Evolutionary conservation across 768 basidiomycete species (phyloP), one percentile per base, ranked within the genome.

Genomic region (Filobasidium floriforme): DNA sequence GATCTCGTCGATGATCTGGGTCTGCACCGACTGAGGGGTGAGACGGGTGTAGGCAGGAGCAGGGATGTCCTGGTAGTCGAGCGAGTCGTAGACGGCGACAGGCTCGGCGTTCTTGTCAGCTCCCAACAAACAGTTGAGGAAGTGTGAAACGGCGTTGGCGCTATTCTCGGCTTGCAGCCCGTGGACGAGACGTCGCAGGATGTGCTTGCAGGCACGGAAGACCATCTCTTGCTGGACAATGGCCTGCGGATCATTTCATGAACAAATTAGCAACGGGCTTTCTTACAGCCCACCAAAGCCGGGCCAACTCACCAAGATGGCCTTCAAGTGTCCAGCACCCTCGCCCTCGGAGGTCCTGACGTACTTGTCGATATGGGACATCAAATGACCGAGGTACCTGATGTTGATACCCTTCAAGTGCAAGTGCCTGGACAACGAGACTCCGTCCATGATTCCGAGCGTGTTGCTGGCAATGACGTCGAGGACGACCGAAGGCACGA

Each of bases 371-470:
- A 79, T 73, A 28, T 73, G 73, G 7, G 71, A 65, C 24, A 73
- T 72, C 61, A 81, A 72, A 32, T 75, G 69, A 57, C 81, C 81
- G 44, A 82, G 75, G 73, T 82, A 82, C 46, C 81, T 75, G 69
- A 82, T 81, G 73, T 82, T 82, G 78, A 82, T 80, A 71, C 81
- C 81, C 51, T 76, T 69, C 41, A 69, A 68, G 71, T 82, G 81
- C 46, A 82, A 68, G 41, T 71, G 52, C 67, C 71, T 73, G 41
- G 79, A 73, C 43, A 82, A 72, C 24, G 74, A 68, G 37, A 70
- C 63, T 40, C 81, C 81, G 62, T 82, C 81, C 71, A 79, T 77
- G 46, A 79, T 59, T 32, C 72, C 71, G 22, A 73, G 69, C 19
- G 72, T 72, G 51, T 70, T 71, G 29, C 74, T 70, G 44, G 73